phyloP scores from a whole-genome alignment of 208 protist species.

The Trichomonas tenax region DNA sequence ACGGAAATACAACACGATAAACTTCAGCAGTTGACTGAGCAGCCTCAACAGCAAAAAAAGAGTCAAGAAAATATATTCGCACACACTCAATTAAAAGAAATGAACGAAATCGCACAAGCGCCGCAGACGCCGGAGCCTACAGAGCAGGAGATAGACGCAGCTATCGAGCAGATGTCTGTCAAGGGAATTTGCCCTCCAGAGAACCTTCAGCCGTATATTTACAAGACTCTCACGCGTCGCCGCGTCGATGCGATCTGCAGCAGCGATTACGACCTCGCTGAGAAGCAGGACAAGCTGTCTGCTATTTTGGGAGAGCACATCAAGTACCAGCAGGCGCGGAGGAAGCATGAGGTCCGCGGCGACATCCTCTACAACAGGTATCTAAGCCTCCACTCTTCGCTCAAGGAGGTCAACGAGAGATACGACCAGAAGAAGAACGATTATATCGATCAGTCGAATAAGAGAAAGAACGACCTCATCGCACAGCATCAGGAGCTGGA shows the following conservation, averaged over 20 bases:
- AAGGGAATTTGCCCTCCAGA: not conserved
- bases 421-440: not conserved
- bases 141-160: not conserved
- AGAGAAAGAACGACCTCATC: not conserved
- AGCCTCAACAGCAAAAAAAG: too few species aligned
- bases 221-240: not conserved
- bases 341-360: not conserved
- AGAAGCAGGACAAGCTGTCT: not conserved
- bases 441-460: not conserved
- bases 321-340: not conserved
- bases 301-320: not conserved
- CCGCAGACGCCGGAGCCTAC: not conserved
- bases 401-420: not conserved
- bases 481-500: not conserved
- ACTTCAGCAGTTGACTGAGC: too few species aligned
- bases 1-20: too few species aligned
- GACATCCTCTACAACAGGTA: not conserved
- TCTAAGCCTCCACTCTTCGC: not conserved
- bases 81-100: too few species aligned
- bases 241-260: not conserved
- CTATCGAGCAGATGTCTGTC: not conserved
- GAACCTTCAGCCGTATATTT: not conserved
- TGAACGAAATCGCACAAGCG: too few species aligned
- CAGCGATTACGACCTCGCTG: not conserved
- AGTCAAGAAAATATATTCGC: too few species aligned